Evolutionary conservation across 177 flowering plant genomes (phyloP).

Genomic region (Telopea speciosissima): DNA sequence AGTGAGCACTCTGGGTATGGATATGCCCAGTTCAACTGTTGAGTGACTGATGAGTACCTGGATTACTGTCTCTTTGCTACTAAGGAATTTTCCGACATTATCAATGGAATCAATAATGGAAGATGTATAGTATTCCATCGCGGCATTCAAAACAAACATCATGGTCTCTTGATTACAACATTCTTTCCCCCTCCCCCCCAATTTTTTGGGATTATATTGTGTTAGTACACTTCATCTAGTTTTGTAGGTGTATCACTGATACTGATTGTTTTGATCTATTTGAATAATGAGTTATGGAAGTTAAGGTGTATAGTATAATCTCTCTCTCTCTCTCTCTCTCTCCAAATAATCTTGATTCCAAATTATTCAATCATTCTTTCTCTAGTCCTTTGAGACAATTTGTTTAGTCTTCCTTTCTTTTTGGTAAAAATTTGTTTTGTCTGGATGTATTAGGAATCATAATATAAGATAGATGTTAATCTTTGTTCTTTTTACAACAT

Average conservation of each 20-base stretch:
- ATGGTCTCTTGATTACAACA: neutral
- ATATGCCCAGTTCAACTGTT: slow-evolving; percentile 5
- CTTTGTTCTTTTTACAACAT: no score
- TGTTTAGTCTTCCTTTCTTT: no score
- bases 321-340: neutral
- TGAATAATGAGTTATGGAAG: slow-evolving; percentile 12
- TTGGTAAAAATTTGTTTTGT: no score
- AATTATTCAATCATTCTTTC: no score
- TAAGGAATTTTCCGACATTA: neutral
- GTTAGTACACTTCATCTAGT: neutral
- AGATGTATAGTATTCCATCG: slow-evolving; percentile 7
- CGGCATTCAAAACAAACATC: slow-evolving; percentile 3
- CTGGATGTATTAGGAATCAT: no score
- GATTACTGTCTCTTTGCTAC: neutral
- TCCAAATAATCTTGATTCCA: no score
- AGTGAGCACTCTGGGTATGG: slow-evolving; percentile 11
- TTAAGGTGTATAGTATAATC: neutral
- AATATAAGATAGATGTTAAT: no score
- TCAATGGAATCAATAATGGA: neutral
- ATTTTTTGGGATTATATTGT: neutral
- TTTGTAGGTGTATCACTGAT: neutral
- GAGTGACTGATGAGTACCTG: neutral
- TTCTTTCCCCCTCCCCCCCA: no score
- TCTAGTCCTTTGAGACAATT: no score
- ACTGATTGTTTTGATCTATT: slow-evolving; percentile 5